Base-by-base conservation (phyloP, 257 asterid genomes). In the Solanum sitiens region DNA sequence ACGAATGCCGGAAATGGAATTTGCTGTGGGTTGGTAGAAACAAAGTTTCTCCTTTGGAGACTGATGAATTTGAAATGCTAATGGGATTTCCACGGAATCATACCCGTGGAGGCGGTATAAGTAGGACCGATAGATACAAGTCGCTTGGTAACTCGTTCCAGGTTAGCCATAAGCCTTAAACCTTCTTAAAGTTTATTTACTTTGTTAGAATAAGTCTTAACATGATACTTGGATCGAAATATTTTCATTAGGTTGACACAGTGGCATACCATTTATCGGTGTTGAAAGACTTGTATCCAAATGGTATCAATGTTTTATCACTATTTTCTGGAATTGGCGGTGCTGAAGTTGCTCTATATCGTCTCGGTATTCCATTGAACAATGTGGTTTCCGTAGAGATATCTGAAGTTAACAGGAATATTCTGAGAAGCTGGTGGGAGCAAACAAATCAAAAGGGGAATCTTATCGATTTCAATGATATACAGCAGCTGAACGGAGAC, bases 241-340 rank as follows among this genome's bases (percentile, higher is more conserved):
- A 76, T 39, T 50, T 4, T 68, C 50, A 47, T 3, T 70, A 97
- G 99, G 98, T 95, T 0, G 98, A 97, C 76, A 97, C 99, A 0
- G 99, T 97, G 87, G 99, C 98, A 2, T 97, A 94, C 75, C 99
- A 97, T 84, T 86, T 97, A 4, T 95, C 99, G 1, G 98, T 93
- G 72, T 89, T 97, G 73, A 95, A 93, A 87, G 93, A 93, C 8
- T 87, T 95, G 37, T 97, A 45, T 86, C 99, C 99, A 0, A 45
- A 89, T 0, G 99, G 99, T 63, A 86, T 97, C 40, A 97, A 94
- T 39, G 87, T 97, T 0, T 74, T 97, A 3, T 96, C 99, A 7
- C 92, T 97, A 25, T 95, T 95, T 91, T 95, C 99, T 15, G 99
- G 99, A 44, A 97, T 97, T 6, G 99, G 99, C 1, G 99, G 99